Evolutionary conservation across 2,329 filamentous ascomycete species (phyloP).

Genomic region (Amauroascus niger): DNA sequence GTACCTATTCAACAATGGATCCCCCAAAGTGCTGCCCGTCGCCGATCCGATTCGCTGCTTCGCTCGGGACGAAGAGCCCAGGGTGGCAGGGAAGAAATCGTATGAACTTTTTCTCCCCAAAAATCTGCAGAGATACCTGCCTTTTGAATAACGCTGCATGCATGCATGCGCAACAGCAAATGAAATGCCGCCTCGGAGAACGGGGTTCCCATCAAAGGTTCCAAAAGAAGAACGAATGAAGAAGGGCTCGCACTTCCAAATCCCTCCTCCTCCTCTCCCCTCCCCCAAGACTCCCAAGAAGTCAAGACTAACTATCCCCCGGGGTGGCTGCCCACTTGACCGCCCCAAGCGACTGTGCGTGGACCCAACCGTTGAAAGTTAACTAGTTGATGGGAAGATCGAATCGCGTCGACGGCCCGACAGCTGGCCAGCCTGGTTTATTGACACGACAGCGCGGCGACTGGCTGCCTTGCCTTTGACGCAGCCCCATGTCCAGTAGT

Average conservation of each 20-base stretch:
- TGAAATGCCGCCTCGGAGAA: not conserved
- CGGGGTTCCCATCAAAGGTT: constrained; percentile 3
- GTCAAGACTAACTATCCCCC: too few relatives aligned
- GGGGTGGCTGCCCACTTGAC: constrained; percentile 5
- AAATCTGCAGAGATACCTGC: not conserved
- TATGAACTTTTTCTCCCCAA: too few relatives aligned
- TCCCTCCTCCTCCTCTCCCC: not conserved
- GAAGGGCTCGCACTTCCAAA: too few relatives aligned
- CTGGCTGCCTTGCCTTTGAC: constrained; percentile 15
- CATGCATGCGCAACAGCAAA: not conserved
- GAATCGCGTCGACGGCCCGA: constrained; percentile 4
- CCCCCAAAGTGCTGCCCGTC: not conserved
- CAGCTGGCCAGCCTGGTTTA: constrained; percentile 10
- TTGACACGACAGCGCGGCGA: constrained; percentile 15
- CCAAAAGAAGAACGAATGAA: not conserved
- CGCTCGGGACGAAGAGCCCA: not conserved
- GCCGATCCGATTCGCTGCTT: not conserved
- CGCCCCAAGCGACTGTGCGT: constrained; percentile 9
- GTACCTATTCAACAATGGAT: not conserved
- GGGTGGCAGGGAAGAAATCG: too few relatives aligned
- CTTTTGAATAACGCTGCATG: too few relatives aligned
- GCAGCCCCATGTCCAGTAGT: not conserved
- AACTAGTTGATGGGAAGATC: too few relatives aligned
- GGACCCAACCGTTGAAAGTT: constrained; percentile 10
- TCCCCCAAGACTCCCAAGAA: not conserved